Conservation (phyloP, 192 early-diverging fungal genomes). For the Coemansia sp. region DNA sequence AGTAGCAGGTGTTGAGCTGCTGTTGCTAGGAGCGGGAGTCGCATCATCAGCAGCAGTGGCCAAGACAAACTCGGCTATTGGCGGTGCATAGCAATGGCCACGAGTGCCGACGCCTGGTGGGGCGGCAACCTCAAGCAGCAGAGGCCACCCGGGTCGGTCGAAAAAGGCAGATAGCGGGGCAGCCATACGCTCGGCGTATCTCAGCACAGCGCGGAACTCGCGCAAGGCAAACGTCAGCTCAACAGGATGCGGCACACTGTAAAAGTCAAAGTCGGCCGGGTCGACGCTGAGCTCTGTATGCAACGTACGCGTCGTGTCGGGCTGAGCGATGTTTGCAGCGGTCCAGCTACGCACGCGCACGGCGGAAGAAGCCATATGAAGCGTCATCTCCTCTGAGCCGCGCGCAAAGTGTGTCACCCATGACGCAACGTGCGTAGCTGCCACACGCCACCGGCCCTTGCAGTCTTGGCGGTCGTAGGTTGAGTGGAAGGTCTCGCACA, state of each 20-base stretch:
- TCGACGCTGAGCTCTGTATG: slow-evolving; percentile 47
- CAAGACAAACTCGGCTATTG: slow-evolving; percentile 42
- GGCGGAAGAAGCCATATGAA: slow-evolving; percentile 29
- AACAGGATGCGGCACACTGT: slow-evolving; percentile 22
- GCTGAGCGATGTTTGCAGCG: slow-evolving; percentile 21
- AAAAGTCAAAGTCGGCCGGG: slow-evolving; percentile 49
- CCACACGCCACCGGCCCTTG: slow-evolving; percentile 43
- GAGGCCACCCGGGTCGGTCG: slow-evolving; percentile 36
- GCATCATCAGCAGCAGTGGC: slow-evolving; percentile 42
- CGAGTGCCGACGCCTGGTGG: not conserved
- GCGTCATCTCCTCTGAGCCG: slow-evolving; percentile 47
- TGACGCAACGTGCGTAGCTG: slow-evolving; percentile 34
- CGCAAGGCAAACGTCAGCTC: slow-evolving; percentile 53
- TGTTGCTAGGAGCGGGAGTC: not conserved
- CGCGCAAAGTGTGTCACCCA: slow-evolving; percentile 54
- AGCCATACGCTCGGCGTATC: slow-evolving; percentile 48
- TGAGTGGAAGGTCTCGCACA: slow-evolving; percentile 43
- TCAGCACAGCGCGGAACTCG: slow-evolving; percentile 48
- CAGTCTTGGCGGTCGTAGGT: slow-evolving; percentile 39
- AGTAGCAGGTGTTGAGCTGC: not conserved
- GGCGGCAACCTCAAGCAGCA: slow-evolving; percentile 35
- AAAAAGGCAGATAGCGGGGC: slow-evolving; percentile 45
- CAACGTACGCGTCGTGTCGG: slow-evolving; percentile 30
- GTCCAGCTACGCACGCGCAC: slow-evolving; percentile 46
- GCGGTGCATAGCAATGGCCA: not conserved